A percentile compares a stretch with the other conserved stretches of the same genome.
Evolutionary conservation across 2,329 filamentous ascomycete species (phyloP).

Genomic region (Triangularia verruculosa): DNA sequence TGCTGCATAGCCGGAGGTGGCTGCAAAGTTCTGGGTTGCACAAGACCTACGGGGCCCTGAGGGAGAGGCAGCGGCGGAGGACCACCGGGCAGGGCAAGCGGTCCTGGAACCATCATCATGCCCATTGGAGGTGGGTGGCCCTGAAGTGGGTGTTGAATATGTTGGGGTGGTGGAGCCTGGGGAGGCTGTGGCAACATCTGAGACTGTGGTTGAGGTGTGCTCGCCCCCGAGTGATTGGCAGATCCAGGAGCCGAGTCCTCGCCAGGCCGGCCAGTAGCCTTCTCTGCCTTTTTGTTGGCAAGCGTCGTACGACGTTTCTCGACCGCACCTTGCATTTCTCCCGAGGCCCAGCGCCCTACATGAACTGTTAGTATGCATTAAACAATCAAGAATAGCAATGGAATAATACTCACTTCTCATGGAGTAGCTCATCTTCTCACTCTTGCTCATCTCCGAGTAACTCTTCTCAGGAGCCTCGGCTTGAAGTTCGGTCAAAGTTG

Average conservation of each 20-base stretch:
- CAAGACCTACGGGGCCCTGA: background rate
- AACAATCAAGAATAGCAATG: background rate
- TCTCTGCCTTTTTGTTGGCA: constrained; percentile 29
- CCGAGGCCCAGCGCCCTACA: constrained; percentile 29
- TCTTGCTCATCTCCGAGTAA: constrained; percentile 47
- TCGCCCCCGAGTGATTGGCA: background rate
- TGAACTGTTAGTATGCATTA: constrained; percentile 11
- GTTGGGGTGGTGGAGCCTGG: background rate
- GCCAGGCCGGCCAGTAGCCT: constrained; percentile 8
- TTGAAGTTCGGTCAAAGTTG: background rate
- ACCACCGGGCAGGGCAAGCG: background rate
- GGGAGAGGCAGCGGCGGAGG: background rate
- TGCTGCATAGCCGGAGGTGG: constrained; percentile 3
- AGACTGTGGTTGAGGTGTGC: constrained; percentile 3
- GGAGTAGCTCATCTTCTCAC: constrained; percentile 58
- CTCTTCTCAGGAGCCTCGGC: constrained; percentile 48
- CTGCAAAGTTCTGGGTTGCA: background rate
- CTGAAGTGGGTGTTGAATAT: background rate
- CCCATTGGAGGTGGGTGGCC: background rate
- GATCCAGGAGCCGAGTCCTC: constrained; percentile 1
- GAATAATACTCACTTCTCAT: constrained; percentile 55
- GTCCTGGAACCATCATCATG: background rate
- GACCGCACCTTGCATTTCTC: constrained; percentile 30
- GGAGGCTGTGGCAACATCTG: background rate
- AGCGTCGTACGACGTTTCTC: constrained; percentile 29